Base-by-base conservation (phyloP, 1,284 basidiomycete genomes). In the Leccinum proximum region DNA sequence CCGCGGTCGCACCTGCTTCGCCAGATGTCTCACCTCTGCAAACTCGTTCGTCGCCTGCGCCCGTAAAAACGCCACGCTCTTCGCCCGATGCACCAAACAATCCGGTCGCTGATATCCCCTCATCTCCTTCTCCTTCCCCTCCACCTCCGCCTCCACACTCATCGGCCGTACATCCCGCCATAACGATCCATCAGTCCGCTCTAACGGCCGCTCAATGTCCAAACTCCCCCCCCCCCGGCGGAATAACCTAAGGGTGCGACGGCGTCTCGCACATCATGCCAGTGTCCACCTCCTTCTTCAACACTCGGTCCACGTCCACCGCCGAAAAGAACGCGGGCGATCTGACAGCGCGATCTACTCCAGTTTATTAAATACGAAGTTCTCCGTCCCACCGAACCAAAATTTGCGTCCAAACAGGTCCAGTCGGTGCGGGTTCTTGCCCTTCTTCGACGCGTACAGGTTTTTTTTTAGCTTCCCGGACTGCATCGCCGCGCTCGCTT, bases 251-350 rank as follows among this genome's bases (percentile, higher is more conserved):
- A 92, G 33, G 8, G 69, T 99, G 95, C 10, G 93, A 96, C 0
- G 97, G 97, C 8, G 97, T 99, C 33, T 96, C 87, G 71, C 97
- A 99, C 0, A 92, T 82, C 89, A 99, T 22, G 22, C 22, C 22
- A n/a, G n/a, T 95, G 75, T 97, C 93, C 33, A 96, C 95, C 78
- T 99, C 97, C 77, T 99, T 99, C 37, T 97, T 85, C 60, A 98
- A 81, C 92, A 22, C 56, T 22, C 84, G 82, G 77, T 99, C 97
- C 35, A 98, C 82, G 73, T 99, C 97, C 50, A 99, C 96, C 0
- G 94, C 93, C 1, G 96, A 97, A 80, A 99, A 99, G 81, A 98
- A 99, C 0, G 96, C 95, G n/a, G n/a, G 87, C 13, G n/a, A n/a
- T n/a, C n/a, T n/a, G n/a, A n/a, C n/a, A n/a, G n/a, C n/a, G n/a